Conservation (phyloP, 116 monocot genomes). For the Zostera marina region DNA sequence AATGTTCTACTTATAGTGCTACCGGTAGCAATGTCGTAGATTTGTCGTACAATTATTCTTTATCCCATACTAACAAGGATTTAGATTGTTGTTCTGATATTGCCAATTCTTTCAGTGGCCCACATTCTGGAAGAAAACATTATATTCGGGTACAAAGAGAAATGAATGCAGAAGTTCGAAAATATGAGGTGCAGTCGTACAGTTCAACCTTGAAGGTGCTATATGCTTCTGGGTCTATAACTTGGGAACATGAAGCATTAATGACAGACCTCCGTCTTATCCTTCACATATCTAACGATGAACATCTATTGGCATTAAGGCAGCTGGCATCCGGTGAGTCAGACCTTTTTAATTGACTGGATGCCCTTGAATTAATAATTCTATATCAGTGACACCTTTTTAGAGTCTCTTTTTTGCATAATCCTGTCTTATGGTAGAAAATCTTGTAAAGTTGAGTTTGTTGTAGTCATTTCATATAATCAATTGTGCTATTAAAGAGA, state of each 20-base stretch:
- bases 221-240: conserved; percentile 53
- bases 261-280: conserved; percentile 57
- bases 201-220: conserved; percentile 38
- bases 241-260: conserved; percentile 74
- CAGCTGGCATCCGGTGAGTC: conserved; percentile 6
- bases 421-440: no score
- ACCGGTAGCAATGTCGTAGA: conserved; percentile 23
- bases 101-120: conserved; percentile 16
- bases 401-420: no score
- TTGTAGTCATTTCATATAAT: no score
- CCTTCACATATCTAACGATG: conserved; percentile 79
- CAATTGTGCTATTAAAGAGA: no score
- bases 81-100: conserved; percentile 18
- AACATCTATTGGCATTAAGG: conserved; percentile 36
- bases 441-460: no score
- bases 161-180: conserved; percentile 24
- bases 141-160: conserved; percentile 7
- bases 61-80: conserved; percentile 7
- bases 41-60: conserved; percentile 5
- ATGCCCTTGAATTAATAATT: no score
- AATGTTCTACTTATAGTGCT: conserved; percentile 65
- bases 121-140: conserved; percentile 8
- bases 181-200: conserved; percentile 54
- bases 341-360: no score
- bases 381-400: no score